These are phyloP conservation scores for Acacia melanoxylon DNA, from an alignment of 306 rosid genomes.

Conservation along the genomic window DNA sequence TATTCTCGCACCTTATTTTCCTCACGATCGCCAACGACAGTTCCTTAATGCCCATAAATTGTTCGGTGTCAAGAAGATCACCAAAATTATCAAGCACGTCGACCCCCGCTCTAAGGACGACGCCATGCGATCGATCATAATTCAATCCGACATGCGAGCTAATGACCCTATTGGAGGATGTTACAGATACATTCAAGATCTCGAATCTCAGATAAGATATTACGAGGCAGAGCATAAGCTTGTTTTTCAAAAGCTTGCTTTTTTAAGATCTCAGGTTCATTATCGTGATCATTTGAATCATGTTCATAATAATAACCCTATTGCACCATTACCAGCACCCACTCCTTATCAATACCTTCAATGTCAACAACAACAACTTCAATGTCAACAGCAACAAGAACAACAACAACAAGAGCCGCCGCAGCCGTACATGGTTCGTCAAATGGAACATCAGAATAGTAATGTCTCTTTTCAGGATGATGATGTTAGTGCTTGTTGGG, in stretches of 20 bases:
- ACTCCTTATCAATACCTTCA: constrained; percentile 29
- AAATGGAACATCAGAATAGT: constrained; percentile 15
- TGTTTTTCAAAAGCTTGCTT: constrained; percentile 56
- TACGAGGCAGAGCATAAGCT: constrained; percentile 45
- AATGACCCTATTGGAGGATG: constrained; percentile 80
- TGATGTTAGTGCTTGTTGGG: constrained; percentile 52
- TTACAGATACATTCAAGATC: constrained; percentile 25
- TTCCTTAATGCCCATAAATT: constrained; percentile 71
- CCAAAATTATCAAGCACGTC: constrained; percentile 47
- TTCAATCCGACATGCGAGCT: constrained; percentile 70
- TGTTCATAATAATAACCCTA: constrained; percentile 6
- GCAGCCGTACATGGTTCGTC: neutral
- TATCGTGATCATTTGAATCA: constrained; percentile 26
- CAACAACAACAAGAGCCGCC: too few species aligned
- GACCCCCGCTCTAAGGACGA: constrained; percentile 24
- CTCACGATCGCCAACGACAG: constrained; percentile 64
- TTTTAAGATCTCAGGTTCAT: constrained; percentile 41
- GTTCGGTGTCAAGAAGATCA: constrained; percentile 79
- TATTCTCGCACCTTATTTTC: constrained; percentile 79
- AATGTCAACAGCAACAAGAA: constrained; percentile 19
- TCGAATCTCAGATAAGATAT: constrained; percentile 42
- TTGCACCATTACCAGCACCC: neutral
- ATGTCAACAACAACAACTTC: constrained; percentile 30
- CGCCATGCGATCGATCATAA: constrained; percentile 59
- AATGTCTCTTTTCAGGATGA: neutral